These are phyloP conservation scores for Heliamphora pulchella DNA, from an alignment of 179 eudicot species.

Conservation along the genomic window DNA sequence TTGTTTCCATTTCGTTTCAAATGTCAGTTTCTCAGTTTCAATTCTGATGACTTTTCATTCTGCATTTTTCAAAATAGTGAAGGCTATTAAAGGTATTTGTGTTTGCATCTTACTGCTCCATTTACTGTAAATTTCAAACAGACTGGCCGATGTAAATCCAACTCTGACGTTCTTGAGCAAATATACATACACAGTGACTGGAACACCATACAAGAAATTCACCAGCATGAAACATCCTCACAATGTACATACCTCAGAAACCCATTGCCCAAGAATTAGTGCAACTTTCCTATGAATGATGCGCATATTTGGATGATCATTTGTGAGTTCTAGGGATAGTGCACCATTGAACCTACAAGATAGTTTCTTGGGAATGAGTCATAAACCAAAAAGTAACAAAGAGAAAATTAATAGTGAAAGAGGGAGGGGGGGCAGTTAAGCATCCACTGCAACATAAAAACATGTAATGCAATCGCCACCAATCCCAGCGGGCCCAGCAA, in stretches of 20 bases:
- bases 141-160: too few relatives aligned
- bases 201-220: background rate
- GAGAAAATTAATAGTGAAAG: background rate
- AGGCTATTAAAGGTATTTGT: too few relatives aligned
- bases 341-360: conserved; percentile 84
- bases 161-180: background rate
- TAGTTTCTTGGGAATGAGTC: conserved; percentile 12
- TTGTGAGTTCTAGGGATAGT: conserved; percentile 71
- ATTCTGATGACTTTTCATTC: too few relatives aligned
- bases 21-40: too few relatives aligned
- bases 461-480: background rate
- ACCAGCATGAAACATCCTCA: background rate
- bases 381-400: background rate
- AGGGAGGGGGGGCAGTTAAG: background rate
- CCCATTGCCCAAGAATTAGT: conserved; percentile 95
- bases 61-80: too few relatives aligned
- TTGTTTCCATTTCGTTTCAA: too few relatives aligned
- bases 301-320: conserved; percentile 91
- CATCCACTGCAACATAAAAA: background rate
- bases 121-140: too few relatives aligned
- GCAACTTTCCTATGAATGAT: conserved; percentile 92
- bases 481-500: background rate
- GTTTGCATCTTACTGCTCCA: too few relatives aligned
- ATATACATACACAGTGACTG: background rate
- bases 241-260: conserved; percentile 72